Base-by-base conservation (phyloP, 225 moss, liverwort and hornwort species). In the Takakia lepidozioides region DNA sequence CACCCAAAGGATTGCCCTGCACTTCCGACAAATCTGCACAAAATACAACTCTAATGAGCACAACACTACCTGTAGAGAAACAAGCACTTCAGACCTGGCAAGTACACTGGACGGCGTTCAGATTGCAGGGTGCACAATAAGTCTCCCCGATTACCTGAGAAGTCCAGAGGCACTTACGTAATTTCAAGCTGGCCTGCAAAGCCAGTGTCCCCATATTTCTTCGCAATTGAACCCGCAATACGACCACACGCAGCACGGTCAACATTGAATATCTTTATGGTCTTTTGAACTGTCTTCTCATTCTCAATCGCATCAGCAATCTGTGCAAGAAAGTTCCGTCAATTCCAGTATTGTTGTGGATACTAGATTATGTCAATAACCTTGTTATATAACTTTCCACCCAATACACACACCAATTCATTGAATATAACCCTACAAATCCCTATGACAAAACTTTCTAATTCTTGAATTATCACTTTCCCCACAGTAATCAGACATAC, bases 1-100 rank as follows among this genome's bases (percentile, higher is more conserved):
- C 82, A 91, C 53, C 91, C 98, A 60, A 99, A 99, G 5, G 98
- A 99, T 57, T 99, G 91, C 46, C 98, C 98, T 35, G 91, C 98
- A 74, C 98, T 99, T 49, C 98, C 91, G 46, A 80, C 78, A 50
- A 99, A 91, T 65, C 89, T 89, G 84, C 70, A 64, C 54, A 46
- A 26, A 27, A 10, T 11, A 14, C 23, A 28, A 58, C 18, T 28
- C 4, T 15, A 50, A 3, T 43, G 13, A 27, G 23, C 6, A 29
- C 15, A 52, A 45, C n/a, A 17, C 43, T 43, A 22, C 7, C 8
- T 32, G 43, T 7, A 43, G 8, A 43, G n/a, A 7, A 7, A 7
- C 21, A 43, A 43, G 9, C 21, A 43, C 8, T 7, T 43, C 18
- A 17, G 7, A 43, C 8, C 16, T n/a, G 8, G 7, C 16, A 0